Base-by-base conservation (phyloP, 257 asterid genomes). In the Capsicum baccatum region DNA sequence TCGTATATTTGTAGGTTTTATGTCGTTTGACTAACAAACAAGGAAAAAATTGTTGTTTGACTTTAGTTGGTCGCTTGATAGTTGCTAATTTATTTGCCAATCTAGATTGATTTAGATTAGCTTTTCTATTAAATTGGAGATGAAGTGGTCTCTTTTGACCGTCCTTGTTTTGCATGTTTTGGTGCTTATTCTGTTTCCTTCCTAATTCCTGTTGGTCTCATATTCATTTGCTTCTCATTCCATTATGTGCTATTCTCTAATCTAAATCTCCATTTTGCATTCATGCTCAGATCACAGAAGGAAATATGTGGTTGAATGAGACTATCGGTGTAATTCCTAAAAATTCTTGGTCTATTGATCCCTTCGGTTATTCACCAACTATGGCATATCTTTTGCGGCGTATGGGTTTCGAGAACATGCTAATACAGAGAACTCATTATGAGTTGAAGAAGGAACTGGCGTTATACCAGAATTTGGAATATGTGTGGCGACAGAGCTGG, bases 331-430 rank as follows among this genome's bases (percentile, higher is more conserved):
- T 95, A 68, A 87, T 95, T 89, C 99, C 99, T 12, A 95, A 88
- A 83, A 97, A 95, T 87, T 92, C 99, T 13, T 97, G 99, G 99
- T 85, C 98, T 42, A 97, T 97, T 1, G 99, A 97, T 87, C 99
- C 99, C 21, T 97, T 97, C 86, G 99, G 99, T 84, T 97, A 97
- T 89, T 97, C 99, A 47, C 86, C 99, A 90, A 92, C 99, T 58
- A 97, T 95, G 99, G 97, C 99, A 4, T 97, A 97, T 92, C 97
- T 97, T 83, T 95, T 94, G 39, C 97, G 98, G 39, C 98, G 99
- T 66, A 97, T 97, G 99, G 99, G 99, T 73, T 97, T 97, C 13
- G 98, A 97, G 89, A 97, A 97, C 91, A 97, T 97, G 99, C 97
- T 97, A 84, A 97, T 97, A 87, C 99, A 97, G 90, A 92, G 98